A percentile compares a stretch with the other conserved stretches of the same genome.
Conservation (phyloP, 2,329 filamentous ascomycete genomes). For the Fusarium sororula region DNA sequence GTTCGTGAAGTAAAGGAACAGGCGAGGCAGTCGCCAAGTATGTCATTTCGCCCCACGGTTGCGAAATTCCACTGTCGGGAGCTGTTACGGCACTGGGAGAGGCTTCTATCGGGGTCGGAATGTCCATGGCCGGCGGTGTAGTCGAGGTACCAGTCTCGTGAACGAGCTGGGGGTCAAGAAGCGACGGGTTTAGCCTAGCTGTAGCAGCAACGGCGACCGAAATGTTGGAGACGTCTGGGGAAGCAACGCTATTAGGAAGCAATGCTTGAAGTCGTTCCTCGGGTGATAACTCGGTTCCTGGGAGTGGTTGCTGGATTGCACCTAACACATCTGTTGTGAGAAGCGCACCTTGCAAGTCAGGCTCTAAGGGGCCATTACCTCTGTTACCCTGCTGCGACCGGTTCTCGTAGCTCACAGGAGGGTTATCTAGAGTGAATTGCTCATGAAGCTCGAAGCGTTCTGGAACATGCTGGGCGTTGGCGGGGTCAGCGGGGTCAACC, state of each 20-base stretch:
- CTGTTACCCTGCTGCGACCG: slow-evolving; percentile 39
- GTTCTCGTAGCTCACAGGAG: slow-evolving; percentile 59
- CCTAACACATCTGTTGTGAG: slow-evolving; percentile 27
- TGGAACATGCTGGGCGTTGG: slow-evolving; percentile 36
- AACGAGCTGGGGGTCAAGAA: slow-evolving; percentile 63
- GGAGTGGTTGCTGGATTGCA: slow-evolving; percentile 38
- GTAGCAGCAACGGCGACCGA: slow-evolving; percentile 66
- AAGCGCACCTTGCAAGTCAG: neutral
- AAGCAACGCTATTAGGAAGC: slow-evolving; percentile 48
- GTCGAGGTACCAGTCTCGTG: slow-evolving; percentile 44
- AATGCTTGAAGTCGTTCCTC: slow-evolving; percentile 63
- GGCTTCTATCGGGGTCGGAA: slow-evolving; percentile 33
- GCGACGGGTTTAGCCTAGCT: slow-evolving; percentile 62
- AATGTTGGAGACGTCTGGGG: slow-evolving; percentile 58
- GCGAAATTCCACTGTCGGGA: slow-evolving; percentile 42
- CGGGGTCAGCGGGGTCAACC: slow-evolving; percentile 42
- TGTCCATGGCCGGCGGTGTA: slow-evolving; percentile 42
- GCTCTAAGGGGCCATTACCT: slow-evolving; percentile 30
- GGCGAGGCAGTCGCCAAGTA: slow-evolving; percentile 53
- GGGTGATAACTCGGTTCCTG: slow-evolving; percentile 51
- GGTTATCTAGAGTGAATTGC: slow-evolving; percentile 67
- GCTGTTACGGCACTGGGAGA: slow-evolving; percentile 36
- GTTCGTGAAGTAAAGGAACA: slow-evolving; percentile 45
- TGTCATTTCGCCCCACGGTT: slow-evolving; percentile 65
- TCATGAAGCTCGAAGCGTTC: slow-evolving; percentile 65